Evolutionary conservation across 768 basidiomycete genomes (phyloP), one percentile per base, ranked within the genome.

Genomic region (Daedaleopsis nitida): DNA sequence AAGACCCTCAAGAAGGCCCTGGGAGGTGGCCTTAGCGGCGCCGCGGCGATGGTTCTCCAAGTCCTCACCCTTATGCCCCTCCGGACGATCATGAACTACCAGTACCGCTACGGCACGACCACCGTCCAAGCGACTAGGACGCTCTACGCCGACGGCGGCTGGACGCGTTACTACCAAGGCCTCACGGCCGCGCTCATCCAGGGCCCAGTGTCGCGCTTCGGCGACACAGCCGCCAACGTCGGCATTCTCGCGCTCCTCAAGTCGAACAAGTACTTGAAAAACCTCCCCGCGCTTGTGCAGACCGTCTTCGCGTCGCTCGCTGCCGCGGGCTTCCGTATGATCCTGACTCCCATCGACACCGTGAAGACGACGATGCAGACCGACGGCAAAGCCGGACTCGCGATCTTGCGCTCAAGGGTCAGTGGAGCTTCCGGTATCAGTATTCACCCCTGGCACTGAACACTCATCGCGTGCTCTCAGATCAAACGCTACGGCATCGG

Each of bases 21-120:
- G 0, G 96, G 96, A 9, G 96, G 96, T 23, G 96, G 95, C 5
- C 74, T 96, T 52, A 94, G 90, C 65, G 96, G 95, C 50, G 92
- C 94, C 16, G 89, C 90, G 84, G 96, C 96, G 0, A 98, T 98
- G 96, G 84, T 98, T 5, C 78, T 98, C 6, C 96, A 98, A 72
- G 96, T 98, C 17, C 73, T 97, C 53, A 85, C 87, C 1, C 82
- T 96, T 60, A 97, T 97, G 94, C 94, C 94, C 6, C 74, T 96
- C n/a, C 85, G 94, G n/a, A 97, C 96, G 2, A 82, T 95, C 57
- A 98, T 98, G 96, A 98, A 98, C 79, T 97, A 92, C 71, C 94
- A 95, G 76, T 94, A 95, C 72, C 85, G 89, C 55, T 95, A 86
- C 70, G 95, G 95, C n/a, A 89, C 88, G 2, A 83, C 86, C 1